Evolutionary conservation across 208 protist species (phyloP), one percentile per base, ranked within the genome.

Genomic region (Leishmania braziliensis): DNA sequence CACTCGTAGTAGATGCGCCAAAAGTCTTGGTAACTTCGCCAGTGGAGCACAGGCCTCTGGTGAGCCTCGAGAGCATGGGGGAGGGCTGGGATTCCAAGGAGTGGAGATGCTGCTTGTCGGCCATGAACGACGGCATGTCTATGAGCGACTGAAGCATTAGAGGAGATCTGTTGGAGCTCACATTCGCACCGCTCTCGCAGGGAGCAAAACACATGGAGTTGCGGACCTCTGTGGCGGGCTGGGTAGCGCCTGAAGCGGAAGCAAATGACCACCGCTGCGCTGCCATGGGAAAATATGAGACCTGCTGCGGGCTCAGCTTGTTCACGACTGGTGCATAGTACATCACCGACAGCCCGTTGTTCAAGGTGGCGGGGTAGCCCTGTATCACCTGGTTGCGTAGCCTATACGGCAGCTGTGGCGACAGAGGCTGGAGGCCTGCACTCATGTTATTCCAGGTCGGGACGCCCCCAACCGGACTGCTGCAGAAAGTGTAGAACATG

Each of bases 401-500:
- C 56, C 23, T 65, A 39, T 78, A 51, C 18, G 4, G 58, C 20
- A 20, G 51, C 54, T 14, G 36, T n/a, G 39, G 33, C 33, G 39
- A 20, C 20, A 68, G 4, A 33, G 50, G 50, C 29, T 23, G 50
- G 14, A 10, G 12, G 14, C 10, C n/a, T 1, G 4, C n/a, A 39
- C 3, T 39, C 26, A 58, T 60, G 48, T 8, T 0, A 46, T 60
- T 46, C 20, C 29, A 33, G 26, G 58, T 16, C 5, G 36, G 20
- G 6, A 53, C 10, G 33, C 1, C 20, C 6, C 56, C n/a, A 14
- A 48, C 23, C 18, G 75, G 60, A 23, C 33, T 65, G 58, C 75
- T 68, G 29, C 56, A 63, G 23, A 77, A 53, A 56, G 58, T 33
- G 53, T 65, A 75, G 33, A 77, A 84, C 75, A 84, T 84, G 5